Base-by-base conservation (phyloP, 2,329 filamentous ascomycete species). In the Tolypocladium endophyticum region DNA sequence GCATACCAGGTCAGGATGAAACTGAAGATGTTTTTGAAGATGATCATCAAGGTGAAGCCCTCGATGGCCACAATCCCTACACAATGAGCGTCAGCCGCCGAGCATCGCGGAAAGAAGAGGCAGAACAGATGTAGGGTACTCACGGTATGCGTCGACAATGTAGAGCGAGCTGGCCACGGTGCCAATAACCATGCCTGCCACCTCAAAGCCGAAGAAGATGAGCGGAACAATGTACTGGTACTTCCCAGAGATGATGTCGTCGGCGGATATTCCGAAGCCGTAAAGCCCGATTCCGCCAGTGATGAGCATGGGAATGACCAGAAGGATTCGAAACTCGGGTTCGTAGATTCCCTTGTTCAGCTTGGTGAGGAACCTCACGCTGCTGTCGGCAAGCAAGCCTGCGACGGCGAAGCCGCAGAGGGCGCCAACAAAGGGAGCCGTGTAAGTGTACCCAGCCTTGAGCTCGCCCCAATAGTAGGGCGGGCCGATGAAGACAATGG, bases 11-110 rank as follows among this genome's bases (percentile, higher is more conserved):
- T 96, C 59, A 97, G 77, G 8, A 86, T 84, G 67, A 95, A 97
- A 63, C 87, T 89, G 76, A 97, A 96, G 63, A 97, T 82, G 73
- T 97, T 96, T 75, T 97, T 97, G 80, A 97, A 96, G 58, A 96
- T 87, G 64, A 96, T 82, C 71, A 94, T 83, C 73, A 90, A 90
- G 0, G 92, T 96, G 71, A 96, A 96, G 8, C 87, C 89, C 74
- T 97, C 92, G 55, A 96, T 84, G 1, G 90, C 85, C 60, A 96
- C 84, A 62, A 93, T 87, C 9, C 87, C 87, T 89, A 58, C 41
- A 12, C 7, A 12, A 0, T 3, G 20, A 47, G 11, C 38, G 61
- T 65, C 20, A 67, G 66, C 36, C 45, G 6, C 7, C 39, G 25
- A 8, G 25, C 43, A 23, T 38, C n/a, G n/a, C 18, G 2, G 16